These are phyloP conservation scores for Pseudocercospora musae DNA, from an alignment of 2,329 filamentous ascomycete species.

Conservation along the genomic window DNA sequence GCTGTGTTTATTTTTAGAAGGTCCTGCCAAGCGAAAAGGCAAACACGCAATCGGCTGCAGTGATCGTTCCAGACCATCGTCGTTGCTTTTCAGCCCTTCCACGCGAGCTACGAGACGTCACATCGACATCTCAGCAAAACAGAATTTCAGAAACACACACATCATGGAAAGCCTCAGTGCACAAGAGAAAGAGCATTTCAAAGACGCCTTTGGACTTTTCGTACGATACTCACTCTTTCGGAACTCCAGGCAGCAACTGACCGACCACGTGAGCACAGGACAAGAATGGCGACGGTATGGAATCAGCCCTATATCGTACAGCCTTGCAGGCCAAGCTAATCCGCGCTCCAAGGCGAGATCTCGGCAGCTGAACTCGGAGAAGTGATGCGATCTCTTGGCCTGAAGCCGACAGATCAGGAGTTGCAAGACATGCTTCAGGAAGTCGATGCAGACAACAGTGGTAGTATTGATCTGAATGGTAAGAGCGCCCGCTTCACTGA, in stretches of 20 bases:
- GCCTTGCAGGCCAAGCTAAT: not conserved
- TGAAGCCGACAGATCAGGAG: slow-evolving; percentile 17
- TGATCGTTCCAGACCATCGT: not conserved
- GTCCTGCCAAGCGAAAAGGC: not conserved
- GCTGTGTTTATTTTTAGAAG: not conserved
- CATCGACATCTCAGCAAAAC: not conserved
- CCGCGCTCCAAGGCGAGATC: slow-evolving; percentile 15
- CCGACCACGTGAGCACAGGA: slow-evolving; percentile 12
- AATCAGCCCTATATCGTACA: not conserved
- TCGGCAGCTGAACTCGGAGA: slow-evolving; percentile 19
- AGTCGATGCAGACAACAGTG: slow-evolving; percentile 18
- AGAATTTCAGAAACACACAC: not conserved
- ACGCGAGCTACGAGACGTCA: not conserved
- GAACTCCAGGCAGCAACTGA: not conserved
- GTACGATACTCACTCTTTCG: slow-evolving; percentile 1
- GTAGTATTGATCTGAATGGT: slow-evolving; percentile 18
- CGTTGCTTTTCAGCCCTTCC: not conserved
- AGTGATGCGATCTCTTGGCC: slow-evolving; percentile 19
- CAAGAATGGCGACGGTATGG: slow-evolving; percentile 20
- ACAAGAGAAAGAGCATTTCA: slow-evolving; percentile 14
- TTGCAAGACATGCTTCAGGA: slow-evolving; percentile 20
- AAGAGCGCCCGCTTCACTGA: not conserved
- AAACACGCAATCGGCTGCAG: not conserved
- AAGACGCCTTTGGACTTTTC: slow-evolving; percentile 15
- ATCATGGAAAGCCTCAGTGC: slow-evolving; percentile 12